Evolutionary conservation across 106 monocot species (phyloP), one percentile per base, ranked within the genome.

Genomic region (Iris macrosiphon): DNA sequence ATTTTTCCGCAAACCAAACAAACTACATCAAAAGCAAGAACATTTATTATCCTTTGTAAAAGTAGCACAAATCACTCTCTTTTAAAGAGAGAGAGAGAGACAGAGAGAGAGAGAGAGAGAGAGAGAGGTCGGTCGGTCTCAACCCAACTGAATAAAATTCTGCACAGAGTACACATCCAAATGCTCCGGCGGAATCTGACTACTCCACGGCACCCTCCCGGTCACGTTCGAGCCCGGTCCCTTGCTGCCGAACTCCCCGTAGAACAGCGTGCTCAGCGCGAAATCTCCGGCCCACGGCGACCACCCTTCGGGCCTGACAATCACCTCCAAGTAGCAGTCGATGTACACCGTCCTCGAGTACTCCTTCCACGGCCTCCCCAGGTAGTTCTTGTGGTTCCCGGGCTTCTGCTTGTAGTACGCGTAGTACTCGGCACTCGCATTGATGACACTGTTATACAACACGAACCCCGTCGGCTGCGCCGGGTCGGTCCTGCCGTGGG

Each of bases 291-390:
- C 38, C 67, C 67, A 67, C 2, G 37, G 18, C 57, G 49, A 4
- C 67, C 67, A 67, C 2, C 67, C 67, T 21, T 58, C 57, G 39
- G 54, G 47, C 19, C 25, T 47, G 17, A 67, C 2, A 6, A 67
- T 19, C 48, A 25, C 49, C 12, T 47, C 57, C 57, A 67, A 4
- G 6, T 58, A 37, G n/a, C 49, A 57, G 4, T 54, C 40, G 7
- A 67, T 18, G 44, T 48, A 67, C 47, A 67, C 67, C 3, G 67
- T 67, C 57, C 67, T 57, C 25, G 57, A 57, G 19, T 57, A 67
- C 57, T 67, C 48, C 49, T 67, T 67, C 67, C 67, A 67, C 1
- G 67, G 67, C 57, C 67, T 30, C 23, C 67, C 67, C n/a, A 67
- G 19, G 25, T 56, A 67, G 25, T 23, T 49, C 14, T 43, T 24